A percentile compares a stretch with the other conserved stretches of the same genome.
Evolutionary conservation across 371 early-diverging fungal genomes (phyloP).

Genomic region (Syncephalastrum sp.): DNA sequence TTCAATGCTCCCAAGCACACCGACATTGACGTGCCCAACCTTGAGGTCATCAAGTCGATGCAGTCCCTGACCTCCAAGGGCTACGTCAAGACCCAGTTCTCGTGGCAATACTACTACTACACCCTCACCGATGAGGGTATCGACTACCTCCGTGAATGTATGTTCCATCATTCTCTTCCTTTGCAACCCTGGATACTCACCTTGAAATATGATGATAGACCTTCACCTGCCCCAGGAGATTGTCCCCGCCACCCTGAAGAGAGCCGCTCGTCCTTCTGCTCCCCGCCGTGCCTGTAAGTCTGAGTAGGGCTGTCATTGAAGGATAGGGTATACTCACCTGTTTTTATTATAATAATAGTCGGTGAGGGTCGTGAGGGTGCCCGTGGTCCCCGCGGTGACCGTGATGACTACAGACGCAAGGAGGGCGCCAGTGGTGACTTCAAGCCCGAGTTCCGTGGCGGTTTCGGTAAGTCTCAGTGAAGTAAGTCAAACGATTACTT

Average conservation of each 20-base stretch:
- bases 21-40: slow-evolving; percentile 94
- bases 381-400: slow-evolving; percentile 69
- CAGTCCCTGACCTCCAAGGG: slow-evolving; percentile 95
- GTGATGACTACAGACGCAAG: slow-evolving; percentile 89
- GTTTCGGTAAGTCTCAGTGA: slow-evolving; percentile 49
- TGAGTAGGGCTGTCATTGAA: not conserved
- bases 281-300: slow-evolving; percentile 57
- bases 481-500: not conserved
- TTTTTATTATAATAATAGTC: slow-evolving; percentile 19
- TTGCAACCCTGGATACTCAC: not conserved
- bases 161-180: slow-evolving; percentile 8
- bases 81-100: slow-evolving; percentile 94
- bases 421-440: slow-evolving; percentile 89
- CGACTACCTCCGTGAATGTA: slow-evolving; percentile 91
- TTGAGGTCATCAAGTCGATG: slow-evolving; percentile 98
- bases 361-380: slow-evolving; percentile 43
- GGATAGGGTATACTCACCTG: not conserved
- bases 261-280: slow-evolving; percentile 73
- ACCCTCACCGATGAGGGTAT: slow-evolving; percentile 96
- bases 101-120: slow-evolving; percentile 99
- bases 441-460: slow-evolving; percentile 91
- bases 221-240: slow-evolving; percentile 95
- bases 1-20: slow-evolving; percentile 92
- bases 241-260: slow-evolving; percentile 95
- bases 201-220: slow-evolving; percentile 31